Evolutionary conservation across 352 stramenopile species (phyloP), one percentile per base, ranked within the genome.

Genomic region (Pelagophyceae sp.): DNA sequence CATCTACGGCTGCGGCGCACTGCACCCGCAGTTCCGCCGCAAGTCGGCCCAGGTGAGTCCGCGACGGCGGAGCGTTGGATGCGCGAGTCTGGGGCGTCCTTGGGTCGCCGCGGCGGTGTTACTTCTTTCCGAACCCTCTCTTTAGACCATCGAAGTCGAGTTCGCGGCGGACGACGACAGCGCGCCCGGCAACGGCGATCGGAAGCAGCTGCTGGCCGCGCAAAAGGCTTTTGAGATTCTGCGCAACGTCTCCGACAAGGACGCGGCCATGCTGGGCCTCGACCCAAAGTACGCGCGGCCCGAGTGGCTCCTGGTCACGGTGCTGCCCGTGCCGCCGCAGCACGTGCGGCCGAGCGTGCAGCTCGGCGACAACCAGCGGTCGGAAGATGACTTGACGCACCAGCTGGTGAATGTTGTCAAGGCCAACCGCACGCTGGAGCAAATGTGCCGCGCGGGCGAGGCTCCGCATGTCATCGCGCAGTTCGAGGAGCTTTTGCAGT

Each of bases 301-400:
- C 0, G 96, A 99, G 77, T 99, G 96, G 95, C 90, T 99, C 77
- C 84, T 99, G n/a, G 91, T 98, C 76, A 98, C 95, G 75, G 90
- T 99, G 27, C 92, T 99, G 83, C 96, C 96, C 0, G 95, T 99
- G 37, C 95, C 96, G 27, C 96, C 96, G 31, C 91, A 96, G 38
- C 96, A 99, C 80, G 95, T 99, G 35, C 93, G 96, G 32, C 96
- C 96, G 58, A 96, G 90, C 31, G 95, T 99, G 15, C 91, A 91
- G 50, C 91, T 98, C 75, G 94, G 97, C 31, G 94, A 93, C 58
- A 93, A 93, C 83, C 87, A 90, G 38, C 90, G 91, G 51, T 96
- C 92, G 76, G 95, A 99, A 80, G 96, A 99, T 82, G 96, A 99
- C 82, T 86, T 99, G 45, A 99, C 96, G 32, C 94, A 98, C 83